Evolutionary conservation across 2,329 filamentous ascomycete genomes (phyloP).

Genomic region (Cordyceps cateniannulata): DNA sequence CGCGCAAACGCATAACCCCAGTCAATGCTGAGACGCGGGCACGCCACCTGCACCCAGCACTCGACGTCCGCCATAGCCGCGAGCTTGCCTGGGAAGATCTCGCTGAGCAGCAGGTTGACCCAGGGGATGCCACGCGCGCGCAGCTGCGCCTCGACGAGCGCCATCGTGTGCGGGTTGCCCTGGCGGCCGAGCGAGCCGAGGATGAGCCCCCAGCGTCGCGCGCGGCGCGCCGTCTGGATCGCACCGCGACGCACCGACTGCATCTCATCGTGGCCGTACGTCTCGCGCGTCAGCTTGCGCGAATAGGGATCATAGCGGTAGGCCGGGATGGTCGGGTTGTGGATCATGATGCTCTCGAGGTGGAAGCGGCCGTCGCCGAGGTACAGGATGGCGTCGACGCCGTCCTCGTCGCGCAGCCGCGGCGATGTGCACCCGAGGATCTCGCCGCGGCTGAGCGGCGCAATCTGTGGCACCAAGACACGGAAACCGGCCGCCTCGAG

Average conservation of each 20-base stretch:
- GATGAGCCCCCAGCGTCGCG: conserved; percentile 90
- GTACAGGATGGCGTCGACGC: conserved; percentile 75
- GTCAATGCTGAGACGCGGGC: conserved; percentile 93
- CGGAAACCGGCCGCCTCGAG: conserved; percentile 81
- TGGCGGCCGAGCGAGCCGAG: conserved; percentile 87
- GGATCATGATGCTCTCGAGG: conserved; percentile 97
- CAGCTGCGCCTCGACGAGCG: conserved; percentile 74
- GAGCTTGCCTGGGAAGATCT: conserved; percentile 95
- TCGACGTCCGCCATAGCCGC: conserved; percentile 91
- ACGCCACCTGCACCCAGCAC: conserved; percentile 97
- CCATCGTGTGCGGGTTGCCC: conserved; percentile 90
- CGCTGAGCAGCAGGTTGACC: conserved; percentile 79
- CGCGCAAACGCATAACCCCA: conserved; percentile 96
- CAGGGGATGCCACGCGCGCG: conserved; percentile 66
- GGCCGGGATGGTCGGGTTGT: conserved; percentile 83
- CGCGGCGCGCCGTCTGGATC: conserved; percentile 66
- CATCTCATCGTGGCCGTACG: conserved; percentile 88
- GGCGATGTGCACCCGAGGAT: conserved; percentile 97
- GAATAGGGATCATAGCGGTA: conserved; percentile 98
- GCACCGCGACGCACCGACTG: conserved; percentile 72
- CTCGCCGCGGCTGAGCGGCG: conserved; percentile 83
- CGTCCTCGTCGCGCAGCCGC: conserved; percentile 49
- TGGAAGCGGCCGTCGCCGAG: conserved; percentile 92
- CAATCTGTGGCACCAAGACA: conserved; percentile 84
- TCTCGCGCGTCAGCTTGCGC: conserved; percentile 81